These are phyloP conservation scores for Blepharisma undulans DNA, from an alignment of 169 alveolate genomes.

Conservation along the genomic window DNA sequence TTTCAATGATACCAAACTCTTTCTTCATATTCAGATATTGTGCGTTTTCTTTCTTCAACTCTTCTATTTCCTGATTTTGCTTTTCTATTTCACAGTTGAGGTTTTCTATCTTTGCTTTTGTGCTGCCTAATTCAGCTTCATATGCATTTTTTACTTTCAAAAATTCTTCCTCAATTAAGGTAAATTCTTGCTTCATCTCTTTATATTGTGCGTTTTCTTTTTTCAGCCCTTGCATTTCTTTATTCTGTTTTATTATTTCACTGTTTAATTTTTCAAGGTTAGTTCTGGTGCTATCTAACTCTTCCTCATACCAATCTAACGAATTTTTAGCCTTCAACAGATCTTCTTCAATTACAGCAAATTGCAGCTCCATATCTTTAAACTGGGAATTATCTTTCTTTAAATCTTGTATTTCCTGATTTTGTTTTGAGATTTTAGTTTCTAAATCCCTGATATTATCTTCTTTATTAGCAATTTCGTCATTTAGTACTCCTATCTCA, in stretches of 20 bases:
- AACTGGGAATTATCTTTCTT: not conserved
- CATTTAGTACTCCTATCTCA: conserved; percentile 13
- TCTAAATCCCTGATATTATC: not conserved
- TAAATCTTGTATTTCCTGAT: not conserved
- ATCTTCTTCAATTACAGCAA: conserved; percentile 5
- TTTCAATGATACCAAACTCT: not conserved
- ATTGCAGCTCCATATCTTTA: not conserved
- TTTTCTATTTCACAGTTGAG: not conserved
- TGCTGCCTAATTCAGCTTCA: not conserved
- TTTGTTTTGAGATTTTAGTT: not conserved
- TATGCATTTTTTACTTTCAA: not conserved
- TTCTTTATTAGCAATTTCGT: not conserved
- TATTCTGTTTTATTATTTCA: conserved; percentile 25
- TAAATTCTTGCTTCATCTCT: not conserved
- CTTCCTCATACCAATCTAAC: not conserved
- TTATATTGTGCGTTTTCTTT: conserved; percentile 36
- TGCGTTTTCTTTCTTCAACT: not conserved
- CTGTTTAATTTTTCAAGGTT: conserved; percentile 30
- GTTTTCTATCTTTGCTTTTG: not conserved
- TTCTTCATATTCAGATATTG: not conserved
- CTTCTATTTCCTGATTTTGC: not conserved
- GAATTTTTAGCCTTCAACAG: not conserved
- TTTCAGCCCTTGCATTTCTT: conserved; percentile 29
- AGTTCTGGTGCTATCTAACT: conserved; percentile 8
- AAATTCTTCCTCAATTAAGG: not conserved